These are phyloP conservation scores for Serpula lacrymans DNA, from an alignment of 768 basidiomycete species.

Conservation along the genomic window DNA sequence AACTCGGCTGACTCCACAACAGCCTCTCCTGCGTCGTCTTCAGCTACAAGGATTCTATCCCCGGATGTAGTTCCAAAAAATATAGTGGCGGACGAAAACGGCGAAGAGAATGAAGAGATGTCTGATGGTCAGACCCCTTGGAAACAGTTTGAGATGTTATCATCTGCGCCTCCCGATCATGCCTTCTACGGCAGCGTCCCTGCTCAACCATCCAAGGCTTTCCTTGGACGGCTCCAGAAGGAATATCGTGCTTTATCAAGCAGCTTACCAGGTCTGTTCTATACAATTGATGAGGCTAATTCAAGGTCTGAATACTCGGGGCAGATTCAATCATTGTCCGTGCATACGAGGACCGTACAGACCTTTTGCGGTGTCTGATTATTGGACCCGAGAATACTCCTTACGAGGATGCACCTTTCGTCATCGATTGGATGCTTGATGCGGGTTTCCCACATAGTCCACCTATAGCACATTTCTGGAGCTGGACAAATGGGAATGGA, in stretches of 20 bases:
- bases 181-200: constrained; percentile 65
- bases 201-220: constrained; percentile 66
- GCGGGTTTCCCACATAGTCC: constrained; percentile 81
- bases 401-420: constrained; percentile 92
- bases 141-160: constrained; percentile 79
- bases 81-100: constrained; percentile 20
- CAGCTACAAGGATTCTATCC: constrained; percentile 24
- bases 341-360: constrained; percentile 85
- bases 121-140: constrained; percentile 47
- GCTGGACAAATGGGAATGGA: constrained; percentile 94
- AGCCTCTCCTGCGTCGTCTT: constrained; percentile 23
- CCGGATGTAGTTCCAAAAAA: constrained; percentile 31
- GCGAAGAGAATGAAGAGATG: constrained; percentile 21
- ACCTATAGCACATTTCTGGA: constrained; percentile 85
- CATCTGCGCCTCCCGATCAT: constrained; percentile 78
- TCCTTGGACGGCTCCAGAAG: constrained; percentile 71
- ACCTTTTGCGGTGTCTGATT: constrained; percentile 84
- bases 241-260: constrained; percentile 79
- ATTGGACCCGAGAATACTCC: constrained; percentile 93
- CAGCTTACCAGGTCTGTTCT: constrained; percentile 73
- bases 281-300: not conserved
- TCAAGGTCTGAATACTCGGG: constrained; percentile 7
- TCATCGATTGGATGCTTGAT: constrained; percentile 91
- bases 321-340: constrained; percentile 85
- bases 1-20: constrained; percentile 21